Percentiles rank a stretch among this genome's conserved stretches.
phyloP scores from a whole-genome alignment of 176 grass and related monocot genomes.

The Calamus simplicifolius region DNA sequence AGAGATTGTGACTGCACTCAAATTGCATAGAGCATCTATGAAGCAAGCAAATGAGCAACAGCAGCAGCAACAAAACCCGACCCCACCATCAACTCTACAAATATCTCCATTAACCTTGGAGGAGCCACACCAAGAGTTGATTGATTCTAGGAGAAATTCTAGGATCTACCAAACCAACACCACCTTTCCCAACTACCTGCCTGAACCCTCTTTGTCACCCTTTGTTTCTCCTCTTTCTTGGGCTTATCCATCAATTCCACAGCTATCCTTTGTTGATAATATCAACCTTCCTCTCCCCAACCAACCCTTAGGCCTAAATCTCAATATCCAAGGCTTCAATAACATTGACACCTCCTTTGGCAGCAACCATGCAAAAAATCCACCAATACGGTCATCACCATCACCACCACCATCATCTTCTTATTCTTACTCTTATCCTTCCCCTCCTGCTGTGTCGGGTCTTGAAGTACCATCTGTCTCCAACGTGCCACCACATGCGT shows the following conservation, averaged over 20 bases:
- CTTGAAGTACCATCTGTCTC: background rate
- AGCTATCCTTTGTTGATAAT: conserved; percentile 28
- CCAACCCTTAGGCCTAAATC: conserved; percentile 72
- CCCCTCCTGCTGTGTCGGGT: background rate
- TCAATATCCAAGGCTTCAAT: conserved; percentile 71
- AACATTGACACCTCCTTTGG: conserved; percentile 8
- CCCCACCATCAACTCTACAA: conserved; percentile 26
- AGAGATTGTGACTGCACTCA: conserved; percentile 89
- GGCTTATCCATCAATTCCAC: conserved; percentile 23
- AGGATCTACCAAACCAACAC: background rate
- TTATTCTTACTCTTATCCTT: conserved; percentile 33
- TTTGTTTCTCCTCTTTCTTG: conserved; percentile 24
- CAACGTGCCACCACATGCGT: conserved; percentile 6
- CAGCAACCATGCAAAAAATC: conserved; percentile 7
- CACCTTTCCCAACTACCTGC: conserved; percentile 25
- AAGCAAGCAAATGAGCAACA: conserved; percentile 82
- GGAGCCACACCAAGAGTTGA: conserved; percentile 4
- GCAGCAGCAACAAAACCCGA: conserved; percentile 18
- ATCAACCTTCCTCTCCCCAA: conserved; percentile 36
- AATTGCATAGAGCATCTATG: conserved; percentile 90
- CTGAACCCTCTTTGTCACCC: conserved; percentile 18
- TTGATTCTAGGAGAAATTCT: background rate
- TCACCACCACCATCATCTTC: conserved; percentile 33
- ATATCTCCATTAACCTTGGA: conserved; percentile 2
- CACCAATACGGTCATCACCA: conserved; percentile 20